phyloP scores from a whole-genome alignment of 805 yeast genomes.

The Metschnikowia koreensis region DNA sequence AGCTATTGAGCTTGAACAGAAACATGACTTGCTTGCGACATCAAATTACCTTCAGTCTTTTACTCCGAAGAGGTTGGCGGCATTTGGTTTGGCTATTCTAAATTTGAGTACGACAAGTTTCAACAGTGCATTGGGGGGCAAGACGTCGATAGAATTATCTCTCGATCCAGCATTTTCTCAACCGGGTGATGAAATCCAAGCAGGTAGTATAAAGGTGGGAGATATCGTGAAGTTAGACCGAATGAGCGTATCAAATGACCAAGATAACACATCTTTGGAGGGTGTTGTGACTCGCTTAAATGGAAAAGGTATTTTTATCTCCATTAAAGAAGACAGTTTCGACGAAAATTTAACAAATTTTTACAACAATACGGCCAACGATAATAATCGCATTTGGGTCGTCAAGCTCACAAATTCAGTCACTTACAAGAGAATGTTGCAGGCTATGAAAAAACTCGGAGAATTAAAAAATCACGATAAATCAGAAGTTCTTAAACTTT shows the following conservation, averaged over 20 bases:
- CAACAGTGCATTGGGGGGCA: conserved; percentile 79
- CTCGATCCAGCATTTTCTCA: conserved; percentile 48
- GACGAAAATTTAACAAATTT: conserved; percentile 49
- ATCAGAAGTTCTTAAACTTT: conserved; percentile 38
- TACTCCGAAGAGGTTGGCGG: conserved; percentile 64
- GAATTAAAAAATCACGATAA: conserved; percentile 43
- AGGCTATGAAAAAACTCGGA: conserved; percentile 64
- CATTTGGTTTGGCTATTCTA: conserved; percentile 70
- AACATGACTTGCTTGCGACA: conserved; percentile 34
- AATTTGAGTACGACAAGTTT: conserved; percentile 61
- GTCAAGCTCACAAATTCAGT: conserved; percentile 65
- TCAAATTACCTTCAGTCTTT: conserved; percentile 31
- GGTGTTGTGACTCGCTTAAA: conserved; percentile 66
- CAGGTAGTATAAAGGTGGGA: conserved; percentile 64
- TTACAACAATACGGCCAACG: conserved; percentile 40
- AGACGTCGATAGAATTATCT: conserved; percentile 59
- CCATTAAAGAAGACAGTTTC: conserved; percentile 53
- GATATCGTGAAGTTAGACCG: conserved; percentile 69
- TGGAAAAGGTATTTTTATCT: conserved; percentile 48
- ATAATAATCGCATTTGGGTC: conserved; percentile 55
- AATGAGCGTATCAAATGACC: conserved; percentile 29
- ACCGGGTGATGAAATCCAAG: conserved; percentile 33
- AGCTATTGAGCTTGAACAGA: conserved; percentile 39
- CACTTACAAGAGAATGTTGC: conserved; percentile 76
- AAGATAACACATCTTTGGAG: conserved; percentile 37